Base-by-base conservation (phyloP, 2,329 filamentous ascomycete species). In the Diaporthe sp. region DNA sequence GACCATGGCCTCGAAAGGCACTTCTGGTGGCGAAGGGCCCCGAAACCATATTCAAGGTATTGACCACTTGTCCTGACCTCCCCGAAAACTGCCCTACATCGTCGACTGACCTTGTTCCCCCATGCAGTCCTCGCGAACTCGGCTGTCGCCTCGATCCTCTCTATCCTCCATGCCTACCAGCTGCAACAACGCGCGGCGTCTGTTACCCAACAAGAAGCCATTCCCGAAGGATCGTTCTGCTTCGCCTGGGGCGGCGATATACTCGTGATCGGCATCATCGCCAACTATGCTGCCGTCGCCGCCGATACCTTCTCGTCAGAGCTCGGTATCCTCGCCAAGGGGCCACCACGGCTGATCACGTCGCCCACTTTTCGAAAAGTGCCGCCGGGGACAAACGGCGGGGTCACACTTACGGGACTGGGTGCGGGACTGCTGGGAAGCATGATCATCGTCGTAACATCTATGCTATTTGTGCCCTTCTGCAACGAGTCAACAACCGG, bases 281-380 rank as follows among this genome's bases (percentile, higher is more conserved):
- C 92, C 57, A 96, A 98, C 85, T 99, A 99, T 81, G 96, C 95
- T 37, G 94, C 95, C 67, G 95, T 98, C 13, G 92, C 95, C 28
- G 95, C 96, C 68, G 97, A 99, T 83, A 99, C 97, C 0, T 97
- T 98, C 83, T 96, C 94, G 75, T 98, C 95, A 15, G 97, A 99
- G 86, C 92, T 99, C 28, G 97, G 97, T 20, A 99, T 99, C 74
- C 88, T 99, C 17, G 94, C 96, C 9, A 91, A 89, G 76, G 89
- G 89, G 34, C 87, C 91, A 60, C 97, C 97, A 12, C 92, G 96
- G 49, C 90, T 99, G 51, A 96, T 99, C 82, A 98, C 95, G 5
- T 96, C 94, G 20, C 91, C 90, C 22, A 92, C 86, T 6, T 89
- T 97, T 81, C 92, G 94, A 76, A 90, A 91, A 78, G 97, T 98